Conservation (phyloP, 2,329 filamentous ascomycete species). For the Corynespora cassiicola region DNA sequence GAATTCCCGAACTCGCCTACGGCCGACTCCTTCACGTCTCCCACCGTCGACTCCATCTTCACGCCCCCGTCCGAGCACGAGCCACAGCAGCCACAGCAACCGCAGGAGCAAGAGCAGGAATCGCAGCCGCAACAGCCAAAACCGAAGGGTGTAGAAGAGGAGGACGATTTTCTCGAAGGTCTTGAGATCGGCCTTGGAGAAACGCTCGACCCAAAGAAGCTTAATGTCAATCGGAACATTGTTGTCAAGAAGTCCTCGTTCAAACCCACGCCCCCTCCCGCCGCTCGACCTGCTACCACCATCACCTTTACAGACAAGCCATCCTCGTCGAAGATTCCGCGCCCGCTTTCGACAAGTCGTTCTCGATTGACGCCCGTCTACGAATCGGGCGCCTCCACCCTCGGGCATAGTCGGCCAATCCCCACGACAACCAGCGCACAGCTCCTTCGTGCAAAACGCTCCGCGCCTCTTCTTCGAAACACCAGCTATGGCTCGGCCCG, state of each 20-base stretch:
- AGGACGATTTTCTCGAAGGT: slow-evolving; percentile 83
- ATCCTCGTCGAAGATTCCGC: slow-evolving; percentile 75
- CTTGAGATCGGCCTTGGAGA: slow-evolving; percentile 87
- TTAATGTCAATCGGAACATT: slow-evolving; percentile 88
- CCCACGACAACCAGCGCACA: slow-evolving; percentile 61
- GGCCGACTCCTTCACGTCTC: slow-evolving; percentile 17
- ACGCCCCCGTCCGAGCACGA: slow-evolving; percentile 28
- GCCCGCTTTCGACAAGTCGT: slow-evolving; percentile 66
- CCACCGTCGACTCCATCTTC: slow-evolving; percentile 14
- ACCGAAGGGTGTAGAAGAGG: slow-evolving; percentile 32
- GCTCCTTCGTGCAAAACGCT: slow-evolving; percentile 65
- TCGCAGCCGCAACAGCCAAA: slow-evolving; percentile 16
- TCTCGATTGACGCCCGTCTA: slow-evolving; percentile 86
- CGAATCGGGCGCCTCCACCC: slow-evolving; percentile 79
- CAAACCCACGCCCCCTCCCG: slow-evolving; percentile 69
- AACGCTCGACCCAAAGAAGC: slow-evolving; percentile 79
- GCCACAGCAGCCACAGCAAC: slow-evolving; percentile 15
- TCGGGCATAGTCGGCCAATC: slow-evolving; percentile 63
- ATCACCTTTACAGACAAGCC: slow-evolving; percentile 88
- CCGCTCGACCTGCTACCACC: slow-evolving; percentile 76
- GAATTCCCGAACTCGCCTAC: slow-evolving; percentile 20
- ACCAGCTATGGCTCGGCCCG: slow-evolving; percentile 60
- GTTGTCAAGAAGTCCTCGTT: slow-evolving; percentile 74
- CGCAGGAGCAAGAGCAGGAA: no score
- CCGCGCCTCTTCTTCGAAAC: slow-evolving; percentile 64